Evolutionary conservation across 163 green algal genomes (phyloP).

Genomic region (Coccomyxa subellipsoidea): DNA sequence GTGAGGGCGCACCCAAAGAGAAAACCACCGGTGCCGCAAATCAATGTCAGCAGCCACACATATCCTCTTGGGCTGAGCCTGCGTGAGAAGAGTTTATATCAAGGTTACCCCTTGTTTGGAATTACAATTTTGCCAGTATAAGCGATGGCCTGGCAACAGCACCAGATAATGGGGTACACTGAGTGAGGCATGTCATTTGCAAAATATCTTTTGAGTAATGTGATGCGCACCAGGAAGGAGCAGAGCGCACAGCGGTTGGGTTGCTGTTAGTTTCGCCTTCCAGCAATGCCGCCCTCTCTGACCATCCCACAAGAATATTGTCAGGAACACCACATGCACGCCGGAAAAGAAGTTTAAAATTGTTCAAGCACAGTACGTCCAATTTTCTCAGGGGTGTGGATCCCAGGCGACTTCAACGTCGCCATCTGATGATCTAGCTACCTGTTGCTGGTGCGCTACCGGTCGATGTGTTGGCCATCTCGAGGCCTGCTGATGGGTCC

Average conservation of each 20-base stretch:
- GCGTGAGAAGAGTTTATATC: too few species aligned
- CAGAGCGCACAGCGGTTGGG: neutral
- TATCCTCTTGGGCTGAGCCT: neutral
- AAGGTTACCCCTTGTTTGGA: neutral
- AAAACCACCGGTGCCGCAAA: slow-evolving; percentile 45
- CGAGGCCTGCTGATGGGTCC: neutral
- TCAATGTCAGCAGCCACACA: slow-evolving; percentile 5
- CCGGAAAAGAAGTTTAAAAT: too few species aligned
- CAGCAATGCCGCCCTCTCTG: neutral
- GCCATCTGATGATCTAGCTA: neutral
- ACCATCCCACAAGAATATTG: neutral
- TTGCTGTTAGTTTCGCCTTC: neutral
- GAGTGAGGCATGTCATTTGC: too few species aligned
- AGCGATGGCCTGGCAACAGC: too few species aligned
- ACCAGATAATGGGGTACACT: too few species aligned
- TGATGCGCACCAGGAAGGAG: neutral
- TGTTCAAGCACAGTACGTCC: too few species aligned
- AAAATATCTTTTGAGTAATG: too few species aligned
- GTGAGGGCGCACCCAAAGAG: slow-evolving; percentile 50
- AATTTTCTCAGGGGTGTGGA: too few species aligned
- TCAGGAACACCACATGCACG: too few species aligned
- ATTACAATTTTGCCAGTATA: neutral
- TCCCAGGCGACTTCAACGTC: too few species aligned
- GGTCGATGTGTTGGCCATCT: neutral
- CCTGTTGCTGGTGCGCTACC: neutral